Conservation (phyloP, 2,329 filamentous ascomycete genomes). For the Fulvia fulva region DNA sequence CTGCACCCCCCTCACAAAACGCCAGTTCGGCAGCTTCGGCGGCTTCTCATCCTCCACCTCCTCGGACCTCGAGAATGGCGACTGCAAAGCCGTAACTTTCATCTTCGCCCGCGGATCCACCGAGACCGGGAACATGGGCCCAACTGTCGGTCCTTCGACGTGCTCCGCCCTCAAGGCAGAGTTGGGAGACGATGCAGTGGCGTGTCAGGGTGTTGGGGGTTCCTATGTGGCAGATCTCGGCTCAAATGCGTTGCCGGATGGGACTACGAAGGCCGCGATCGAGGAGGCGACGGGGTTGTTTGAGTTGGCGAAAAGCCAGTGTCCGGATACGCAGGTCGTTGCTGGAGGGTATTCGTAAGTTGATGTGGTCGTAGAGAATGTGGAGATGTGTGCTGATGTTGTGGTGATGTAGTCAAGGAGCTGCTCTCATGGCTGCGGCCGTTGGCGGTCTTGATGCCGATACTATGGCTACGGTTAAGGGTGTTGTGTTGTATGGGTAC, state of each 20-base stretch:
- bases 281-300: conserved; percentile 24
- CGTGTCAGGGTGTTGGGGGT: conserved; percentile 29
- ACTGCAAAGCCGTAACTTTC: conserved; percentile 48
- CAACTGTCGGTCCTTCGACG: conserved; percentile 24
- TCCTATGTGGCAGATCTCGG: conserved; percentile 21
- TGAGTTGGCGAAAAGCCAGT: conserved; percentile 24
- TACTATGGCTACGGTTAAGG: conserved; percentile 34
- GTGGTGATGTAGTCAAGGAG: conserved; percentile 33
- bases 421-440: conserved; percentile 37
- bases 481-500: conserved; percentile 40
- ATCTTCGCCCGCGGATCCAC: conserved; percentile 57
- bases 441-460: conserved; percentile 28
- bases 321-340: conserved; percentile 27
- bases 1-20: conserved; percentile 6
- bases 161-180: conserved; percentile 24
- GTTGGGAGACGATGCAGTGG: conserved; percentile 19
- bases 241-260: conserved; percentile 22
- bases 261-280: conserved; percentile 21
- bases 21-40: too few relatives aligned
- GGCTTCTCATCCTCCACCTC: conserved; percentile 12
- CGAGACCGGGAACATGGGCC: conserved; percentile 49
- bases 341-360: conserved; percentile 27
- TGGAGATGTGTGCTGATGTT: background rate
- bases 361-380: background rate
- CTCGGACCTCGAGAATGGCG: conserved; percentile 26